Percentiles rank a stretch among this genome's conserved stretches.
These are phyloP conservation scores for Boeremia lycopersici DNA, from an alignment of 2,329 filamentous ascomycete species.

Conservation along the genomic window DNA sequence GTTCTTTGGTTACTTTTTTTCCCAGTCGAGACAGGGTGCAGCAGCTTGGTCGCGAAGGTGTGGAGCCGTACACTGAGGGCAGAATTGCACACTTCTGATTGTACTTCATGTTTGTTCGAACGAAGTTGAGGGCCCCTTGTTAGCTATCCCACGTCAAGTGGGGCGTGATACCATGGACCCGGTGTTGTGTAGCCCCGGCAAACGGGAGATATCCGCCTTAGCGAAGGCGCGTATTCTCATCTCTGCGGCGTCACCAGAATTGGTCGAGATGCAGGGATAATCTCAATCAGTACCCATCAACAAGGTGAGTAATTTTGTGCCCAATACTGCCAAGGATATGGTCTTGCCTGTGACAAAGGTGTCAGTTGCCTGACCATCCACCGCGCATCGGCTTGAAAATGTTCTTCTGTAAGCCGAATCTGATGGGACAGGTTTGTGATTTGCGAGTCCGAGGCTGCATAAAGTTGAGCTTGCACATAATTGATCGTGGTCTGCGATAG, in stretches of 20 bases:
- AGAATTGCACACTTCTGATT: too few species aligned
- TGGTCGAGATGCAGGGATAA: constrained; percentile 10
- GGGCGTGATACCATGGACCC: constrained; percentile 20
- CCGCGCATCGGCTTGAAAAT: constrained; percentile 29
- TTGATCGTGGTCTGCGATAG: constrained; percentile 25
- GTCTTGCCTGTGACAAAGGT: constrained; percentile 23
- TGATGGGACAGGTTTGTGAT: constrained; percentile 14
- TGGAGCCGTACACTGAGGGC: too few species aligned
- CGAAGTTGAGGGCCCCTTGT: not conserved
- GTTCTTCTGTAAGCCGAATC: constrained; percentile 15
- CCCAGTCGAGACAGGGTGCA: too few species aligned
- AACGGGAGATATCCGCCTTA: constrained; percentile 19
- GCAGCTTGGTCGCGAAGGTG: too few species aligned
- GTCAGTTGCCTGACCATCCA: constrained; percentile 39
- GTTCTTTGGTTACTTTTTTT: too few species aligned
- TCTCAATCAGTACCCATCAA: constrained; percentile 13
- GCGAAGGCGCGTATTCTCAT: constrained; percentile 16
- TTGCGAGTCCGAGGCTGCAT: constrained; percentile 23
- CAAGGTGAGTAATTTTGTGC: not conserved
- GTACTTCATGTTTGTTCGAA: not conserved
- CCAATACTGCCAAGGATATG: constrained; percentile 8
- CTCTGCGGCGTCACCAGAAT: constrained; percentile 16
- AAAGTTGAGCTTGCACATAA: constrained; percentile 11
- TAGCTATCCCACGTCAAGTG: constrained; percentile 10
- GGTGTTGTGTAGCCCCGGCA: constrained; percentile 36